Evolutionary conservation across 192 early-diverging fungal genomes (phyloP).

Genomic region (Coemansia asiatica): DNA sequence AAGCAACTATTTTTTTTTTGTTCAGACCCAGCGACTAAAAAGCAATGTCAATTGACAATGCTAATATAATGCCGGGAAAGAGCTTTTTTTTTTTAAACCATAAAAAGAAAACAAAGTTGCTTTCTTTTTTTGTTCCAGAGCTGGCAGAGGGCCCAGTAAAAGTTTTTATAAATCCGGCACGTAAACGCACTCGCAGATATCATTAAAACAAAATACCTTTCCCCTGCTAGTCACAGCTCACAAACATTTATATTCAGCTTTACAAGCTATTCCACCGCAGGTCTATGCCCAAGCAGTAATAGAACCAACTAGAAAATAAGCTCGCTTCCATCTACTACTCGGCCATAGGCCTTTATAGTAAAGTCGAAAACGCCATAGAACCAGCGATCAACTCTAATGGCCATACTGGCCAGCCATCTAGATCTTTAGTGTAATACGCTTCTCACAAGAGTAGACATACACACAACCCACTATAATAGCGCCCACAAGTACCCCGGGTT

Average conservation of each 20-base stretch:
- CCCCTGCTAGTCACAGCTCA: background rate
- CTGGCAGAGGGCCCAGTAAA: too few species aligned
- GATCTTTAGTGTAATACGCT: background rate
- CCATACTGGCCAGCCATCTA: background rate
- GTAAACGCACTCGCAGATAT: background rate
- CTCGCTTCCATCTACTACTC: background rate
- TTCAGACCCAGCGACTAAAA: too few species aligned
- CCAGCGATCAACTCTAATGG: background rate
- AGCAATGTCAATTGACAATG: too few species aligned
- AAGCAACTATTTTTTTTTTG: too few species aligned
- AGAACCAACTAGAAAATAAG: background rate
- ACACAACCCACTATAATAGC: too few species aligned
- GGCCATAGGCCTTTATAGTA: background rate
- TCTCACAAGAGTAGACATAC: background rate
- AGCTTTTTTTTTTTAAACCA: background rate
- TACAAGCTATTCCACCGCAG: background rate
- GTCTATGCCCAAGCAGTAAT: background rate
- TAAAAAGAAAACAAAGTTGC: too few species aligned
- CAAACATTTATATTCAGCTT: background rate
- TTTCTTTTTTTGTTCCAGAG: too few species aligned
- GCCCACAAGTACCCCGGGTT: too few species aligned
- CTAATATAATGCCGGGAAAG: too few species aligned
- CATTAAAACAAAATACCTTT: background rate
- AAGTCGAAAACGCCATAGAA: background rate
- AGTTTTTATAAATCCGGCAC: too few species aligned